Base-by-base conservation (phyloP, 768 basidiomycete genomes). In the Nevesoporus exiguus region DNA sequence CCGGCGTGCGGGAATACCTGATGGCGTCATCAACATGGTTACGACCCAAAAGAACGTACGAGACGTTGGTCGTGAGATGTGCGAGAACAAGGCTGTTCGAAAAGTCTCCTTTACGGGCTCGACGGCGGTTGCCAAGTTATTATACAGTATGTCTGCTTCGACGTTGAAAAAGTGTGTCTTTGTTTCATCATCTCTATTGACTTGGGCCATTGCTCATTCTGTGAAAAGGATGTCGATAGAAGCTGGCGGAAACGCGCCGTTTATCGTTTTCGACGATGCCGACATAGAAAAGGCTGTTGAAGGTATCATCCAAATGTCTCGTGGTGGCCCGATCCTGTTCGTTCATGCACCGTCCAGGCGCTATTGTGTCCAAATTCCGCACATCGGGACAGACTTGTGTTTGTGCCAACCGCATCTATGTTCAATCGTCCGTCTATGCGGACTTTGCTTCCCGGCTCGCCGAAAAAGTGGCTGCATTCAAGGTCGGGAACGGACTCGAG, bases 211-310 rank as follows among this genome's bases (percentile, higher is more conserved):
- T n/a, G 19, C 43, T 58, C 27, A 58, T 41, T 33, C 33, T 47
- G 17, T 40, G 34, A 46, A 46, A 44, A 76, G 84, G 58, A 67
- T 84, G 10, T 92, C 92, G 2, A 71, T 93, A 34, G 93, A 96
- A 73, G 90, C 93, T 27, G 93, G 94, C 14, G 96, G 97, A 27
- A 98, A 98, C 61, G 85, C 95, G 0, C 90, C 96, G 0, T 94
- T 99, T 71, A 97, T 98, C 61, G 90, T 99, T 7, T 98, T 99
- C 68, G 90, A 93, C 58, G 97, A 98, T 65, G 96, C 94, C 0
- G 86, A 98, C 67, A 80, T 99, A 48, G 90, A 93, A 46, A 84
- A 87, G 52, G 97, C 97, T 27, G 92, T 99, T 7, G 84, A 86
- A 59, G 90, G 95, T 81, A 67, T 55, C 56, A 22, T 27, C 22